Conservation (phyloP, 257 asterid genomes). For the Penstemon newberryi region DNA sequence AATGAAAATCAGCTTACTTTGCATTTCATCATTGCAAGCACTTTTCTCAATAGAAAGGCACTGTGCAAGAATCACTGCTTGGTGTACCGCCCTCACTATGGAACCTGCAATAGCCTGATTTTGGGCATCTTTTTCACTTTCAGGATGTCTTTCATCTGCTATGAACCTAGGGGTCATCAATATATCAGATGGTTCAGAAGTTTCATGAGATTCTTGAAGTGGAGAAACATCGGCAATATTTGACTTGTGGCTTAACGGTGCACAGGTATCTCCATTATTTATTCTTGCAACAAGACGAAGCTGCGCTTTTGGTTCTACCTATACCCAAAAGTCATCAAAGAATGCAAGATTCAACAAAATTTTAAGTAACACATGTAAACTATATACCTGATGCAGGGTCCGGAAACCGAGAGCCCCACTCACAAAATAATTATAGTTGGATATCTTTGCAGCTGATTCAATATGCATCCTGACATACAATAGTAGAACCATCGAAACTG, state of each 20-base stretch:
- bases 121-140: slow-evolving; percentile 38
- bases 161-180: slow-evolving; percentile 72
- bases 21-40: slow-evolving; percentile 77
- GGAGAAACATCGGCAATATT: slow-evolving; percentile 31
- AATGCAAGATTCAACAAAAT: not conserved
- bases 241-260: slow-evolving; percentile 34
- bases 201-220: slow-evolving; percentile 51
- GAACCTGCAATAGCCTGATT: slow-evolving; percentile 40
- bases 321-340: not conserved
- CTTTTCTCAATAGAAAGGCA: slow-evolving; percentile 70
- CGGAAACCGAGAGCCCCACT: no score
- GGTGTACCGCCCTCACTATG: slow-evolving; percentile 66
- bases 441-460: slow-evolving; percentile 44
- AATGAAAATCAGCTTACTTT: slow-evolving; percentile 41
- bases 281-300: slow-evolving; percentile 36
- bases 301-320: slow-evolving; percentile 18
- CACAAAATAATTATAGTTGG: no score
- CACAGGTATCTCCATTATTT: slow-evolving; percentile 32
- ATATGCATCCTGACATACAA: slow-evolving; percentile 60
- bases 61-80: slow-evolving; percentile 75
- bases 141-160: slow-evolving; percentile 42
- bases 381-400: slow-evolving; percentile 28
- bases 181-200: slow-evolving; percentile 72
- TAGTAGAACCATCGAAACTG: slow-evolving; percentile 17
- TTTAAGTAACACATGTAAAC: not conserved